phyloP scores from a whole-genome alignment of 208 protist genomes.

The Phytomonas francai region DNA sequence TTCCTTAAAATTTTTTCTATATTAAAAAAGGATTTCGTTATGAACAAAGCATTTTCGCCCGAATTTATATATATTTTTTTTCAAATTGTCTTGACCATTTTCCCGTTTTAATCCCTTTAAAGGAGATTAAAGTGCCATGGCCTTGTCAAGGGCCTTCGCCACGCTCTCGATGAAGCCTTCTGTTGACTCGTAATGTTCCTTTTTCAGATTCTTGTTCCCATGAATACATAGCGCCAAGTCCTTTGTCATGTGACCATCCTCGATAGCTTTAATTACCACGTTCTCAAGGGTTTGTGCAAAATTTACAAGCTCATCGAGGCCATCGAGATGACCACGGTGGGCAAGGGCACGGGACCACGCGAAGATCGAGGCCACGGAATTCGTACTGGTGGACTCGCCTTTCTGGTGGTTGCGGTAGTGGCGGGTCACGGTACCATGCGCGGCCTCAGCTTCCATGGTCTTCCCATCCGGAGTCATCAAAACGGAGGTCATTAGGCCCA shows the following conservation, averaged over 20 bases:
- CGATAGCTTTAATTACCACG: constrained; percentile 88
- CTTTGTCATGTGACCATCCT: constrained; percentile 96
- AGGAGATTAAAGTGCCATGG: constrained; percentile 13
- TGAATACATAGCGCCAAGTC: constrained; percentile 95
- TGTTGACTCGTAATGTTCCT: constrained; percentile 84
- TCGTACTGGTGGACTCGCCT: constrained; percentile 95
- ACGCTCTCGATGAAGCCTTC: constrained; percentile 86
- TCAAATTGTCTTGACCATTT: constrained; percentile 6
- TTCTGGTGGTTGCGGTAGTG: constrained; percentile 96
- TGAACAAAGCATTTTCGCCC: constrained; percentile 2
- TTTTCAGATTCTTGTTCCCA: constrained; percentile 65
- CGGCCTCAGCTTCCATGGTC: constrained; percentile 96
- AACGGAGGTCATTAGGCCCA: constrained; percentile 98
- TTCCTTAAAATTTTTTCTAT: background rate
- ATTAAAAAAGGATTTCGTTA: background rate
- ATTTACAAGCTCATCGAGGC: constrained; percentile 84
- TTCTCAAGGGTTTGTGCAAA: constrained; percentile 87
- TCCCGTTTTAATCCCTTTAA: background rate
- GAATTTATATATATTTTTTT: constrained; percentile 7
- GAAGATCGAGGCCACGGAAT: constrained; percentile 97
- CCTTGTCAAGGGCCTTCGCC: constrained; percentile 45
- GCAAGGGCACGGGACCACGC: constrained; percentile 95
- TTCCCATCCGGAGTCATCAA: constrained; percentile 95
- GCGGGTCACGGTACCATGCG: constrained; percentile 96
- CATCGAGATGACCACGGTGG: constrained; percentile 94